Evolutionary conservation across 2,329 filamentous ascomycete genomes (phyloP).

Genomic region (Penicillium sp.): DNA sequence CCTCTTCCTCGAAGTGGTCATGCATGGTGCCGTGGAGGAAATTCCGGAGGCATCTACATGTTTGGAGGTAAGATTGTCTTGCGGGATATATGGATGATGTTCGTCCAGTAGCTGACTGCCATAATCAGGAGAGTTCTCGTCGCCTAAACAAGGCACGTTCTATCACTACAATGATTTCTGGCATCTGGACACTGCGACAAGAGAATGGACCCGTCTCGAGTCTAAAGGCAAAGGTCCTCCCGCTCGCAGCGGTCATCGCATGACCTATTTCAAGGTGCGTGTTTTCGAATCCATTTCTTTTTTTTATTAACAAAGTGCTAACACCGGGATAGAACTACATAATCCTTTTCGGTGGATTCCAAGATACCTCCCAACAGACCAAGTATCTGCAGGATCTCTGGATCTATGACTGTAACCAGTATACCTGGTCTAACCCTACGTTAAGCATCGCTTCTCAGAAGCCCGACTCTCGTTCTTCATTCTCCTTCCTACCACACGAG

Average conservation of each 20-base stretch:
- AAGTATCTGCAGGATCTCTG: conserved; percentile 92
- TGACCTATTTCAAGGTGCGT: conserved; percentile 81
- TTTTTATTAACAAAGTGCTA: not conserved
- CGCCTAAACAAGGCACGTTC: conserved; percentile 95
- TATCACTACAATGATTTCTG: conserved; percentile 99
- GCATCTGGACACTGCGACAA: conserved; percentile 76
- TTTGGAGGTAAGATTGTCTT: conserved; percentile 65
- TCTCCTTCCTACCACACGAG: conserved; percentile 88
- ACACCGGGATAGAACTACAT: conserved; percentile 67
- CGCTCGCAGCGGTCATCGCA: conserved; percentile 85
- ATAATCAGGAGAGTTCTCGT: conserved; percentile 74
- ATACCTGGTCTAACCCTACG: conserved; percentile 75
- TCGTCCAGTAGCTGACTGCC: conserved; percentile 3
- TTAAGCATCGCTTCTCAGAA: conserved; percentile 78
- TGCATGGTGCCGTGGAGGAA: conserved; percentile 88
- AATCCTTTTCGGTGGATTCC: conserved; percentile 91
- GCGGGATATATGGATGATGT: not conserved
- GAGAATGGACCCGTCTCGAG: conserved; percentile 92
- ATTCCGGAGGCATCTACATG: conserved; percentile 80
- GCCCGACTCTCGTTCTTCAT: conserved; percentile 86
- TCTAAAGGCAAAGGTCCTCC: conserved; percentile 70
- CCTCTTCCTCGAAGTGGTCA: conserved; percentile 89
- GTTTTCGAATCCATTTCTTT: not conserved
- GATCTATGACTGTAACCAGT: conserved; percentile 90
- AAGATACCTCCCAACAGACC: conserved; percentile 92